Evolutionary conservation across 2,329 filamentous ascomycete genomes (phyloP).

Genomic region (Aspergillus ibericus): DNA sequence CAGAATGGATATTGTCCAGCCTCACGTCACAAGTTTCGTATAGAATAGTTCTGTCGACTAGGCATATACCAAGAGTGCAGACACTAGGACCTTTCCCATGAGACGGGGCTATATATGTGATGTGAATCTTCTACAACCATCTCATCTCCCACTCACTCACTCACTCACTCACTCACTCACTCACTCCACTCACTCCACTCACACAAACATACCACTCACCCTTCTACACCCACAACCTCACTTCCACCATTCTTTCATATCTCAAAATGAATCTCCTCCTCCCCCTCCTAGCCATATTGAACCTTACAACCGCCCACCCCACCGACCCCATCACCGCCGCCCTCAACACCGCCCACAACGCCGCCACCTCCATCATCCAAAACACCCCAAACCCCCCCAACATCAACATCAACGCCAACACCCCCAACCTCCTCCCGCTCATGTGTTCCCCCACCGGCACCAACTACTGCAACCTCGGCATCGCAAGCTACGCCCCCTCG

Average conservation of each 20-base stretch:
- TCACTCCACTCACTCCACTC: no score
- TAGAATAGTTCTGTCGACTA: neutral
- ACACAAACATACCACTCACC: no score
- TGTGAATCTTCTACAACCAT: no score
- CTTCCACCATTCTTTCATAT: neutral
- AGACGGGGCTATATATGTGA: no score
- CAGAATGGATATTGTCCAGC: neutral
- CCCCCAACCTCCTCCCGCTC: neutral
- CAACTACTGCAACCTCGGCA: neutral
- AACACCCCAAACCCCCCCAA: neutral
- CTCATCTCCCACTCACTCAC: no score
- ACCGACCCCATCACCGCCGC: neutral
- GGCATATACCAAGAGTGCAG: neutral
- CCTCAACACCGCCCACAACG: neutral
- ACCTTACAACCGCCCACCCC: neutral
- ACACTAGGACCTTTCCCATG: no score
- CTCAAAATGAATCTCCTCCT: neutral
- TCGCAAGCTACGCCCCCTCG: neutral
- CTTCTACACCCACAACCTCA: neutral
- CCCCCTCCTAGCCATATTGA: neutral
- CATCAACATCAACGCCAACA: neutral
- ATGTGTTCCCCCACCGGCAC: neutral
- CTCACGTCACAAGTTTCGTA: neutral
- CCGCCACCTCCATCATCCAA: neutral
- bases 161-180: no score